Percentiles rank a stretch among this genome's conserved stretches.
Evolutionary conservation across 805 yeast species (phyloP).

Genomic region (Jamesozyma lodderae): DNA sequence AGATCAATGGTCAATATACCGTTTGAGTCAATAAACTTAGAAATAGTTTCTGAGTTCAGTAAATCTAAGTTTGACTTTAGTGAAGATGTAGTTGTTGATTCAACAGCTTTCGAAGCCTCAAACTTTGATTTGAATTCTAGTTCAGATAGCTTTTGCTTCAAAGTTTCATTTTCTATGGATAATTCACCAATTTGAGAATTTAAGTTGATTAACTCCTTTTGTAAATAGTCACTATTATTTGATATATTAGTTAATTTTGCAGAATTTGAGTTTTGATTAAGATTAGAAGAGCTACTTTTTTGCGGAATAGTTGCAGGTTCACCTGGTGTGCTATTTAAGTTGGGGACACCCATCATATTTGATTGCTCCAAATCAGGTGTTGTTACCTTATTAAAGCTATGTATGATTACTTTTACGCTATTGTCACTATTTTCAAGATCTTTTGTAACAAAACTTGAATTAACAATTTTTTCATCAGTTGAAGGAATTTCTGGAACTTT

Average conservation of each 20-base stretch:
- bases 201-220: constrained; percentile 19
- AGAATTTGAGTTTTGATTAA: too few species aligned
- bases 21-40: constrained; percentile 8
- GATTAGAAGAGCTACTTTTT: too few species aligned
- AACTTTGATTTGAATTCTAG: constrained; percentile 39
- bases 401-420: too few species aligned
- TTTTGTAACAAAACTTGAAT: too few species aligned
- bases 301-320: too few species aligned
- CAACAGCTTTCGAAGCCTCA: neutral
- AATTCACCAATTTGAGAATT: constrained; percentile 20
- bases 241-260: too few species aligned
- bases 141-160: constrained; percentile 32
- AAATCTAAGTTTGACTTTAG: neutral
- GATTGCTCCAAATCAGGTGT: too few species aligned
- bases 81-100: neutral
- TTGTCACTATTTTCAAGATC: too few species aligned
- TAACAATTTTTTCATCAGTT: too few species aligned
- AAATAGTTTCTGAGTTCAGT: constrained; percentile 1
- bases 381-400: too few species aligned
- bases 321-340: too few species aligned
- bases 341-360: too few species aligned
- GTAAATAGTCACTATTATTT: constrained; percentile 7
- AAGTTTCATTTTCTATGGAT: constrained; percentile 29
- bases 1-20: constrained; percentile 15
- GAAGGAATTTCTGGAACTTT: neutral